Base-by-base conservation (phyloP, 768 basidiomycete genomes). In the Tylopilus balloui region DNA sequence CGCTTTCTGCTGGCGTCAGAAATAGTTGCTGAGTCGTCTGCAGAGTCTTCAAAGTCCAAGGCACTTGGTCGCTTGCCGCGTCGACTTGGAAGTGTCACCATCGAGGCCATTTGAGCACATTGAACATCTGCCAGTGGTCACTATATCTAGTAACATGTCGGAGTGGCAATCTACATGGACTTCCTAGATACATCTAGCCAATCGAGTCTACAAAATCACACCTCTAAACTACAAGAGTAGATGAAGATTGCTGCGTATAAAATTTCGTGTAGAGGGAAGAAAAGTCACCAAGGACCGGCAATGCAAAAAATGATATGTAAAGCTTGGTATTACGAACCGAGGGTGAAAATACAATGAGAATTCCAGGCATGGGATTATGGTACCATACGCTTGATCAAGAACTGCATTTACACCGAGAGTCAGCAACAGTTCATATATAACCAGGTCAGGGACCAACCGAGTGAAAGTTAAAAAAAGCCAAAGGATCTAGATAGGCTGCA, bases 1-100 rank as follows among this genome's bases (percentile, higher is more conserved):
- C 66, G 62, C 43, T 69, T 66, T 24, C 68, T 63, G 38, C 53
- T 54, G 6, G 49, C 48, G 25, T 61, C 65, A n/a, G 68, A 65
- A n/a, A 58, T 52, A 2, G 52, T 48, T 15, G 47, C 45, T 5
- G 64, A 65, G 10, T 69, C 66, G 24, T 57, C 41, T 36, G 54
- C 34, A 17, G 34, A 38, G 3, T 61, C 58, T 46, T 78, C 77
- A 76, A 11, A 82, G 68, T 12, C 81, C 78, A 36, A 77, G 3
- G 84, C 83, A 5, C 67, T 75, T 0, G 78, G 79, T 32, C 79
- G 77, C 23, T 64, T 59, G 21, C 68, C 54, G 21, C 61, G 61
- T 27, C 60, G 52, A 54, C 50, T 54, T 14, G 58, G 60, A 38
- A 37, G 53, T 14, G 1, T 40, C n/a, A 10, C 34, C n/a, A 15